Conservation (phyloP, 1,284 basidiomycete genomes). For the Taiwanofungus camphoratus region DNA sequence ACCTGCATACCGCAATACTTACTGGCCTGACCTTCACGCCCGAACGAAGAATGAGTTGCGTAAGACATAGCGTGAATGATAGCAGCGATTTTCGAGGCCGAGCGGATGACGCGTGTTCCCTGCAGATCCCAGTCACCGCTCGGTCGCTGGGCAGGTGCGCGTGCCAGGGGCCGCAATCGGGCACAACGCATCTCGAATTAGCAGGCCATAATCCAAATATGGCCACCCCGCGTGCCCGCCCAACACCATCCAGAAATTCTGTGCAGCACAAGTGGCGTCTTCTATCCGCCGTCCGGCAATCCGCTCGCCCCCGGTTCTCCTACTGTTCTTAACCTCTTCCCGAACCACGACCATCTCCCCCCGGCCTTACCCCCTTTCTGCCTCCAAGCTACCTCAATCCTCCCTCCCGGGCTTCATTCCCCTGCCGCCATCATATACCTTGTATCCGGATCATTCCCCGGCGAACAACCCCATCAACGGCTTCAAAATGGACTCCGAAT, state of each 20-base stretch:
- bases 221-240: not conserved
- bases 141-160: too few relatives aligned
- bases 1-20: too few relatives aligned
- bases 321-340: conserved; percentile 6
- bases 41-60: too few relatives aligned
- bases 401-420: conserved; percentile 4
- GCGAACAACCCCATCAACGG: not conserved
- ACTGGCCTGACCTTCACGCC: too few relatives aligned
- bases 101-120: too few relatives aligned
- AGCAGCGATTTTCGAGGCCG: too few relatives aligned
- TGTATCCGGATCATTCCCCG: conserved; percentile 2
- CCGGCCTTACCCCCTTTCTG: conserved; percentile 5
- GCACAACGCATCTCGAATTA: conserved; percentile 1
- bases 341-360: conserved; percentile 13
- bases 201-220: conserved; percentile 5
- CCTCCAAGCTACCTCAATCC: conserved; percentile 1
- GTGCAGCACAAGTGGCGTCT: conserved; percentile 7
- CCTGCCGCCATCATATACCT: not conserved
- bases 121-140: too few relatives aligned
- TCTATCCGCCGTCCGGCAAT: conserved; percentile 7
- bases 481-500: conserved; percentile 32
- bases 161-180: too few relatives aligned
- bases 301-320: conserved; percentile 5
- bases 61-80: too few relatives aligned
- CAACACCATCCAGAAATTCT: conserved; percentile 5